Percentiles rank a stretch among this genome's conserved stretches.
phyloP scores from a whole-genome alignment of 2,329 filamentous ascomycete genomes.

The Botryotinia narcissicola region DNA sequence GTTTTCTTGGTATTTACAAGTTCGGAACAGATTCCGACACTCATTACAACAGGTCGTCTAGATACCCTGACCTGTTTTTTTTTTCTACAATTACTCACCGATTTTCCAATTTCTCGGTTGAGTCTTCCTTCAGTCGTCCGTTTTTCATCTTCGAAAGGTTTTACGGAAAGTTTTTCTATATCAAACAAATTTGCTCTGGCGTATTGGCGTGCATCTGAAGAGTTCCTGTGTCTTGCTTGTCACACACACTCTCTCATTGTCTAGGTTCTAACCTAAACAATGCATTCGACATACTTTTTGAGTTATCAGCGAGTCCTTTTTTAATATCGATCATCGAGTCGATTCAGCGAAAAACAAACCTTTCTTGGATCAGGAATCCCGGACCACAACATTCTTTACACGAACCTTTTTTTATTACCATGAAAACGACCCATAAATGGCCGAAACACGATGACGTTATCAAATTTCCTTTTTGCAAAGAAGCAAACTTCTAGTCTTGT shows the following conservation, averaged over 20 bases:
- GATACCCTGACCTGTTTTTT: constrained; percentile 19
- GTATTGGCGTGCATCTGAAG: constrained; percentile 32
- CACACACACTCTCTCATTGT: neutral
- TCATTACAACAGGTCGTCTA: constrained; percentile 18
- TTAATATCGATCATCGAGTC: constrained; percentile 25
- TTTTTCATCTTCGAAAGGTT: constrained; percentile 17
- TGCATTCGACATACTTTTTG: constrained; percentile 35
- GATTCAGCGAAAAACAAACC: constrained; percentile 24
- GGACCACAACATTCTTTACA: constrained; percentile 29
- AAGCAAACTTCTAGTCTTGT: neutral
- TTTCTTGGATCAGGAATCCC: constrained; percentile 39
- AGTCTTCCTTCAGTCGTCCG: constrained; percentile 14
- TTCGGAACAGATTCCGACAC: constrained; percentile 16
- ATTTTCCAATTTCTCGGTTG: constrained; percentile 11
- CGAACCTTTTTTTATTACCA: constrained; percentile 20
- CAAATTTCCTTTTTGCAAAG: constrained; percentile 9
- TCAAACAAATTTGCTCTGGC: constrained; percentile 32
- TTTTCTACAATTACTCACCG: constrained; percentile 13
- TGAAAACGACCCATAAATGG: neutral
- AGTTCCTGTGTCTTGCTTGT: neutral
- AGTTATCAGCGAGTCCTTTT: constrained; percentile 27
- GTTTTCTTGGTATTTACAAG: constrained; percentile 13
- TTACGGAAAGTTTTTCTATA: constrained; percentile 25
- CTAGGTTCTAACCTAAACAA: constrained; percentile 16
- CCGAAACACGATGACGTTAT: constrained; percentile 10